These are phyloP conservation scores for Colletotrichum siamense DNA, from an alignment of 2,329 filamentous ascomycete genomes.

Conservation along the genomic window DNA sequence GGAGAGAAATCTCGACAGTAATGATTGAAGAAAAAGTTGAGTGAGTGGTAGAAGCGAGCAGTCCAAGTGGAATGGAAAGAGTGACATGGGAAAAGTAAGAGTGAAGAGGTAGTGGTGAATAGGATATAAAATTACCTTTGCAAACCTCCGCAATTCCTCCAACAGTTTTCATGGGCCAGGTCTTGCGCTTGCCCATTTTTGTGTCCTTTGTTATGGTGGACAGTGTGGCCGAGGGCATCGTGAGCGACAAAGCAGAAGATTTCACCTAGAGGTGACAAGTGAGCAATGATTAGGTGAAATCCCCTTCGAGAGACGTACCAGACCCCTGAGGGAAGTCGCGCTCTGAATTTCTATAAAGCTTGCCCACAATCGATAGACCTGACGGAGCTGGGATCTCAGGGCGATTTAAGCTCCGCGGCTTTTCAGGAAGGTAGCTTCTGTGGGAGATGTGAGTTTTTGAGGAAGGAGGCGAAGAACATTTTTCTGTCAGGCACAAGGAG, in stretches of 20 bases:
- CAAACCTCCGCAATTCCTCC: neutral
- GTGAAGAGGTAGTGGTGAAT: neutral
- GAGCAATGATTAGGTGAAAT: neutral
- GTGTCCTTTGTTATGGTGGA: neutral
- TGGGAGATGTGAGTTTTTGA: neutral
- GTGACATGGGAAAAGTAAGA: neutral
- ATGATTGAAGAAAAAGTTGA: neutral
- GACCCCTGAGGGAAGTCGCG: neutral
- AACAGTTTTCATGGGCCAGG: neutral
- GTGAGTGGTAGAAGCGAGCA: neutral
- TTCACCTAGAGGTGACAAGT: neutral
- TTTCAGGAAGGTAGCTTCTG: neutral
- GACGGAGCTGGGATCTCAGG: neutral
- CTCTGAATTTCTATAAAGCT: neutral
- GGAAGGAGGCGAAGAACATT: neutral
- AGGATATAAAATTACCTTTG: neutral
- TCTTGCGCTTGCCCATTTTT: neutral
- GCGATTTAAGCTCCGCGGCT: neutral
- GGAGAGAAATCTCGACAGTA: neutral
- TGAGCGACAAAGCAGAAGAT: neutral
- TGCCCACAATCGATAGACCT: neutral
- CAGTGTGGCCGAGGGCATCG: neutral
- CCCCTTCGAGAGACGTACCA: neutral
- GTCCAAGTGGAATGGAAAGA: neutral
- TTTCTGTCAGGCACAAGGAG: neutral